These are phyloP conservation scores for Bonia amplexicaulis DNA, from an alignment of 176 grass and related monocot genomes.

Conservation along the genomic window DNA sequence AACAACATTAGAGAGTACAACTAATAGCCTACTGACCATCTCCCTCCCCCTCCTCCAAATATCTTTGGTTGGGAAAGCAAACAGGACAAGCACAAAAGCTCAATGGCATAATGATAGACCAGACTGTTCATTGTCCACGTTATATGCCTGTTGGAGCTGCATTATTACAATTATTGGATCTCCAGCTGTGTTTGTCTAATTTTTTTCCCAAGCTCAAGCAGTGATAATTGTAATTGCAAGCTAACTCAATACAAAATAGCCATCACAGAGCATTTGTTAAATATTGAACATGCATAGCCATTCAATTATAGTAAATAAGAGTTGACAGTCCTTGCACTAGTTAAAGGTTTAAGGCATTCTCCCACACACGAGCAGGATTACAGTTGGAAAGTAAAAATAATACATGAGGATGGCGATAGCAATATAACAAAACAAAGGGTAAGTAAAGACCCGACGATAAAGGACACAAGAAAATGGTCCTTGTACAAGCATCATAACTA, in stretches of 20 bases:
- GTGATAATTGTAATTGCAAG: not conserved
- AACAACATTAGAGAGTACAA: not conserved
- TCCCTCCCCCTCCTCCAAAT: not conserved
- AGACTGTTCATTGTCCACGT: not conserved
- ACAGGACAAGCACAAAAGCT: slow-evolving; percentile 16
- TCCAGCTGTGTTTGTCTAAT: not conserved
- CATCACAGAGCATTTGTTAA: slow-evolving; percentile 8
- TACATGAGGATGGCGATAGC: slow-evolving; percentile 29
- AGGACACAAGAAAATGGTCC: slow-evolving; percentile 48
- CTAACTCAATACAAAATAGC: not conserved
- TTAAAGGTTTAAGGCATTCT: slow-evolving; percentile 41
- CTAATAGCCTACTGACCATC: not conserved
- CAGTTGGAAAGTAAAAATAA: slow-evolving; percentile 43
- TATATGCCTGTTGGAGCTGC: not conserved
- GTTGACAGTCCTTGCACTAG: slow-evolving; percentile 37
- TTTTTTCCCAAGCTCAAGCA: not conserved
- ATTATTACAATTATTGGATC: slow-evolving; percentile 4
- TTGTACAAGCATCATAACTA: slow-evolving; percentile 48
- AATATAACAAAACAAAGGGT: slow-evolving; percentile 43
- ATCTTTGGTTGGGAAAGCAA: slow-evolving; percentile 5
- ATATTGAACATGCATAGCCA: slow-evolving; percentile 27
- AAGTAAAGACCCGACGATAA: slow-evolving; percentile 38
- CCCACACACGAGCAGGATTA: slow-evolving; percentile 41
- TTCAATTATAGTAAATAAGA: slow-evolving; percentile 34
- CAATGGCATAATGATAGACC: slow-evolving; percentile 1